These are phyloP conservation scores for Polychytrium aggregatum DNA, from an alignment of 192 early-diverging fungal species.

Conservation along the genomic window DNA sequence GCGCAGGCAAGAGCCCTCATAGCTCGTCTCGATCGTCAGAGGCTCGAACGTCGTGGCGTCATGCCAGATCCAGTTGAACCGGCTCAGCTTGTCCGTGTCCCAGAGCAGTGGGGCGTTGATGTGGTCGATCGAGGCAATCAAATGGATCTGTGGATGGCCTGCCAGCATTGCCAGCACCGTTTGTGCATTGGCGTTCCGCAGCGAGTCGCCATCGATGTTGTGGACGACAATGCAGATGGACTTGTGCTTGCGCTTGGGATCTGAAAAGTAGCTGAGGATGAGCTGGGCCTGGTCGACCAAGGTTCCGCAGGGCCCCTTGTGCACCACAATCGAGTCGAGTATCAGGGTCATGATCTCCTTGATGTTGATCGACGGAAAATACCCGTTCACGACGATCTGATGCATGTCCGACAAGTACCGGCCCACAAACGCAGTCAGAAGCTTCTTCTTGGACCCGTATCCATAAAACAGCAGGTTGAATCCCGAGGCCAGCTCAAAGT, in stretches of 20 bases:
- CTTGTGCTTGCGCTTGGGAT: slow-evolving; percentile 27
- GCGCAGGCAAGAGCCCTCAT: slow-evolving; percentile 58
- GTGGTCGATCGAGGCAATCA: slow-evolving; percentile 84
- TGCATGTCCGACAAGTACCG: slow-evolving; percentile 41
- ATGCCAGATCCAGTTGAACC: slow-evolving; percentile 84
- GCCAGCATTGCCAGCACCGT: slow-evolving; percentile 57
- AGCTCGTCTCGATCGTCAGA: slow-evolving; percentile 74
- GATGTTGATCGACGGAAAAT: slow-evolving; percentile 61
- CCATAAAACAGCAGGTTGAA: slow-evolving; percentile 90
- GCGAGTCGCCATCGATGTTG: slow-evolving; percentile 72
- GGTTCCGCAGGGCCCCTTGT: slow-evolving; percentile 30
- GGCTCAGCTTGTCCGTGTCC: slow-evolving; percentile 58
- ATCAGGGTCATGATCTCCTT: slow-evolving; percentile 62
- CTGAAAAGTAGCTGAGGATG: slow-evolving; percentile 54
- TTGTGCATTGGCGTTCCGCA: slow-evolving; percentile 64
- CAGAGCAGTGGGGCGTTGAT: slow-evolving; percentile 82
- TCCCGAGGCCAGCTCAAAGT: slow-evolving; percentile 66
- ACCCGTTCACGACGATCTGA: slow-evolving; percentile 75
- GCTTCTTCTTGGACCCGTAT: slow-evolving; percentile 77
- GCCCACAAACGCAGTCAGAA: slow-evolving; percentile 68
- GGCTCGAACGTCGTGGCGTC: slow-evolving; percentile 78
- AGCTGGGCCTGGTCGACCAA: slow-evolving; percentile 55
- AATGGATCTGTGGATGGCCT: slow-evolving; percentile 47
- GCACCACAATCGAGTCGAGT: slow-evolving; percentile 19
- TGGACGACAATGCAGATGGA: slow-evolving; percentile 70